A percentile compares a stretch with the other conserved stretches of the same genome.
Evolutionary conservation across 768 basidiomycete genomes (phyloP).

Genomic region (Tremella fuciformis): DNA sequence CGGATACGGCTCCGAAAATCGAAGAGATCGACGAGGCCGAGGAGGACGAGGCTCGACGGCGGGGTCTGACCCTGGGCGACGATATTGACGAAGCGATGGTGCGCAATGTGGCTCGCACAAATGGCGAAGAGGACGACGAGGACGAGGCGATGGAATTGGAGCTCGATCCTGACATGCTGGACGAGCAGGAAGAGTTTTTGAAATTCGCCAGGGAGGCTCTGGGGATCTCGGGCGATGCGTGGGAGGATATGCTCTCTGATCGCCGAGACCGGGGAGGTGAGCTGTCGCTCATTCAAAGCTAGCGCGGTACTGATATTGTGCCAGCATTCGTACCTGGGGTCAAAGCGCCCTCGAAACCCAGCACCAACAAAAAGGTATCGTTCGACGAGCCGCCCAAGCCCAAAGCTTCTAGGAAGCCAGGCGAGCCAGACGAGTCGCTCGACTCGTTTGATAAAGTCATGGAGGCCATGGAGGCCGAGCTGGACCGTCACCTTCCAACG

Average conservation of each 20-base stretch:
- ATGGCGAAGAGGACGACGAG: constrained; percentile 56
- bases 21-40: constrained; percentile 40
- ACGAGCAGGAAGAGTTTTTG: constrained; percentile 91
- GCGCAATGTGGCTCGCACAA: constrained; percentile 15
- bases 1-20: constrained; percentile 19
- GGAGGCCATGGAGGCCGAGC: constrained; percentile 87
- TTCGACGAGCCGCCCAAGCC: not conserved
- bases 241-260: constrained; percentile 79
- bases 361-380: not conserved
- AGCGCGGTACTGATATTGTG: not conserved
- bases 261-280: constrained; percentile 76
- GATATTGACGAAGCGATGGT: constrained; percentile 39
- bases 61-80: constrained; percentile 21
- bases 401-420: not conserved
- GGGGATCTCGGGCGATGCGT: constrained; percentile 84
- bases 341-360: not conserved
- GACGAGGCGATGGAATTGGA: constrained; percentile 41
- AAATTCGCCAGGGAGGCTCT: constrained; percentile 90
- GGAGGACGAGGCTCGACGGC: constrained; percentile 17
- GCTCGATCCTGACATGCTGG: constrained; percentile 70
- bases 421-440: constrained; percentile 62
- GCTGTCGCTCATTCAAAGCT: constrained; percentile 40
- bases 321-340: constrained; percentile 43
- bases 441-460: constrained; percentile 95
- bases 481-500: constrained; percentile 52